Evolutionary conservation across 169 alveolate species (phyloP).

Genomic region (Plasmodium malariae): DNA sequence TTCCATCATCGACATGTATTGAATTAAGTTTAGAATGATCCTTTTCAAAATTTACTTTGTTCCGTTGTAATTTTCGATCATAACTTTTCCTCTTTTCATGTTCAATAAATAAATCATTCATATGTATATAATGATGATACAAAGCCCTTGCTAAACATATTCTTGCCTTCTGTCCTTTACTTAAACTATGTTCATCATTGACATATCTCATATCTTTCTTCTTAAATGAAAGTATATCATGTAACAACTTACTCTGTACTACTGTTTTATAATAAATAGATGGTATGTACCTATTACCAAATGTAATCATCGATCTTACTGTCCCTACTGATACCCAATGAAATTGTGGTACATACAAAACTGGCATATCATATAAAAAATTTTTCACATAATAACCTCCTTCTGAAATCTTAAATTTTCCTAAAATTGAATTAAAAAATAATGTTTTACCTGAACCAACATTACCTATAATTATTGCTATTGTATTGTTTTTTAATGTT

Average conservation of each 20-base stretch:
- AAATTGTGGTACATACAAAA: conserved; percentile 86
- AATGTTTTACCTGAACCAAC: conserved; percentile 94
- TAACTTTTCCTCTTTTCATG: not conserved
- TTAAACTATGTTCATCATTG: conserved; percentile 85
- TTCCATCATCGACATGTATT: too few species aligned
- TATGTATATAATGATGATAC: conserved; percentile 80
- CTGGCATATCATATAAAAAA: conserved; percentile 77
- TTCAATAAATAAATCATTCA: not conserved
- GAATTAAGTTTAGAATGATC: too few species aligned
- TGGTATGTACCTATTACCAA: conserved; percentile 81
- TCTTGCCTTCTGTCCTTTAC: conserved; percentile 96
- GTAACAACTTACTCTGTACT: conserved; percentile 78
- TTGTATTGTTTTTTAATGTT: conserved; percentile 29
- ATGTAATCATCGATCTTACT: conserved; percentile 84
- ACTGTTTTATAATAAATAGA: conserved; percentile 76
- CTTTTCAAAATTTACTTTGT: not conserved
- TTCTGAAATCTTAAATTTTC: conserved; percentile 42
- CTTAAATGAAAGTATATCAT: conserved; percentile 85
- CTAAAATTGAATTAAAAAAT: conserved; percentile 86
- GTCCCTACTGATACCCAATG: conserved; percentile 90
- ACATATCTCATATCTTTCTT: conserved; percentile 82
- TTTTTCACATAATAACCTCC: conserved; percentile 52
- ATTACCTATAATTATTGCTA: conserved; percentile 87
- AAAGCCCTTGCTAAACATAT: conserved; percentile 93
- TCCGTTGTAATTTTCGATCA: not conserved